Percentiles rank a stretch among this genome's conserved stretches.
Evolutionary conservation across 768 basidiomycete species (phyloP).

Genomic region (Glaciozyma martinii): DNA sequence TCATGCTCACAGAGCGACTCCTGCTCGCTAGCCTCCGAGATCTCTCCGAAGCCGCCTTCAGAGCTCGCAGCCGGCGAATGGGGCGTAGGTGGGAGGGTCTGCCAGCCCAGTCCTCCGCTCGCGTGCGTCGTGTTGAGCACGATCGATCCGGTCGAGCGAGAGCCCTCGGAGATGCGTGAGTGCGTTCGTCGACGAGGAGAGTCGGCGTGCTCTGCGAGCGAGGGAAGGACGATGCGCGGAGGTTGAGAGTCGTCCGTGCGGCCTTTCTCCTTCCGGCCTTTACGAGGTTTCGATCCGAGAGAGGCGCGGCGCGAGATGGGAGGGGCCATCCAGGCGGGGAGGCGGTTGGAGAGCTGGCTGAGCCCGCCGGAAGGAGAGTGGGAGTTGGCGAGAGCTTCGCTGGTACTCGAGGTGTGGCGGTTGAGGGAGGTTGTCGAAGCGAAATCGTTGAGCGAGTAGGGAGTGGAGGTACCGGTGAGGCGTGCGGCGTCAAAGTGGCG

Average conservation of each 20-base stretch:
- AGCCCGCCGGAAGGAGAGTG: conserved; percentile 1
- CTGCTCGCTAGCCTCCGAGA: background rate
- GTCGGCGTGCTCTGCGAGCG: conserved; percentile 6
- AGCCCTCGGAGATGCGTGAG: background rate
- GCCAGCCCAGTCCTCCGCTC: background rate
- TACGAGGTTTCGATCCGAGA: conserved; percentile 3
- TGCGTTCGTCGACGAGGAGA: background rate
- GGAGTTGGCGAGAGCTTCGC: background rate
- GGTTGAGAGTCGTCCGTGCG: background rate
- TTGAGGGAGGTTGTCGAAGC: conserved; percentile 7
- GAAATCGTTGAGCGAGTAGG: conserved; percentile 1
- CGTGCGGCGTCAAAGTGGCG: conserved; percentile 27
- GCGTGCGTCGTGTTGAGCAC: background rate
- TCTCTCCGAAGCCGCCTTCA: background rate
- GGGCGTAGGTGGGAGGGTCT: no score
- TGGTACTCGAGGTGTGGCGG: background rate
- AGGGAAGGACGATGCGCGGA: background rate
- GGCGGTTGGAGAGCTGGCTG: conserved; percentile 12
- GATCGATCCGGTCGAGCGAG: background rate
- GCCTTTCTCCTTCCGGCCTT: conserved; percentile 20
- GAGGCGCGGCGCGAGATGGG: conserved; percentile 20
- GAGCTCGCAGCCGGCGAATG: background rate
- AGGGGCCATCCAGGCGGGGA: conserved; percentile 4
- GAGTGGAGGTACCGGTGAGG: background rate
- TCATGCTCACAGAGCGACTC: background rate